Percentiles rank a stretch among this genome's conserved stretches.
These are phyloP conservation scores for Lizonia empirigonia DNA, from an alignment of 2,329 filamentous ascomycete genomes.

Conservation along the genomic window DNA sequence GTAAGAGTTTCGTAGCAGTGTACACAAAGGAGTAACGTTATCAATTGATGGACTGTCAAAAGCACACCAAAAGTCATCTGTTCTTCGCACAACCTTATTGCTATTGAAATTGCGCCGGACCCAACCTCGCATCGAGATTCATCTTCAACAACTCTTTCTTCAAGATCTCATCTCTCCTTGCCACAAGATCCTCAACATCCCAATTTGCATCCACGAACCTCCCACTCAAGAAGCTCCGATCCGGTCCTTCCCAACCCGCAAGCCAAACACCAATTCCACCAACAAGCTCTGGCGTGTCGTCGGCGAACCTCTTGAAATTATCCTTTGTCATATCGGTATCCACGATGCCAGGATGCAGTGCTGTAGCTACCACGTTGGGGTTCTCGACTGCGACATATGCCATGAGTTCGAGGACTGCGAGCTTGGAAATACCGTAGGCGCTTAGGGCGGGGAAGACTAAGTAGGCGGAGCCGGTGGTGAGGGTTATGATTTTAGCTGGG, in stretches of 20 bases:
- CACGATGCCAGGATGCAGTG: conserved; percentile 28
- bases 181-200: conserved; percentile 39
- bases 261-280: conserved; percentile 39
- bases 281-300: conserved; percentile 37
- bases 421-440: conserved; percentile 30
- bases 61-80: not conserved
- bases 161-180: conserved; percentile 24
- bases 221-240: conserved; percentile 32
- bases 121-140: conserved; percentile 23
- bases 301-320: conserved; percentile 17
- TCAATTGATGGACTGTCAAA: no score
- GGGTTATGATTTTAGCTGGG: conserved; percentile 33
- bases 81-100: not conserved
- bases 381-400: conserved; percentile 29
- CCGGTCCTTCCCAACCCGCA: conserved; percentile 25
- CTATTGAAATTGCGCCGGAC: conserved; percentile 18
- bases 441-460: conserved; percentile 16
- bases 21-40: not conserved
- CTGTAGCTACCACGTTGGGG: conserved; percentile 25
- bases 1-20: not conserved
- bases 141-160: conserved; percentile 22
- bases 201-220: conserved; percentile 36
- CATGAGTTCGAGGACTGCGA: conserved; percentile 23
- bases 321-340: conserved; percentile 20
- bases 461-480: conserved; percentile 23